These are phyloP conservation scores for Macadamia integrifolia DNA, from an alignment of 164 flowering plant species.

Conservation along the genomic window DNA sequence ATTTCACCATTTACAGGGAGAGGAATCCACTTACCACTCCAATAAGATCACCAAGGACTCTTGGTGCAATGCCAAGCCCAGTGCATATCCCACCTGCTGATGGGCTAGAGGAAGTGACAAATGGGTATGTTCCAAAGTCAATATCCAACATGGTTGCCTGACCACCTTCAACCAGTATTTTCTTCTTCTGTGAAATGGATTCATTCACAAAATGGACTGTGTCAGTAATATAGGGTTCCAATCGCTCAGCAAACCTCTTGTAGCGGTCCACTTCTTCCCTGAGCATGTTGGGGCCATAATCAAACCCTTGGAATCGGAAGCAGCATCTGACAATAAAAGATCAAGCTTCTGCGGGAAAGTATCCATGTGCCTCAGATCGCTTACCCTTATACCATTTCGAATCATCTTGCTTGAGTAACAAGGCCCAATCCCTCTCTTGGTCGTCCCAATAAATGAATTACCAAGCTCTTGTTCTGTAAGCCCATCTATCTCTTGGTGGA, in stretches of 20 bases:
- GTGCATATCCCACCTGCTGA: constrained; percentile 99
- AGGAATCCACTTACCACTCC: constrained; percentile 67
- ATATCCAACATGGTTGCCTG: constrained; percentile 98
- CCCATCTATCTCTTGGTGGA: constrained; percentile 86
- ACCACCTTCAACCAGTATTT: constrained; percentile 95
- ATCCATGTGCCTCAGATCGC: constrained; percentile 96
- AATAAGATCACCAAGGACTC: constrained; percentile 75
- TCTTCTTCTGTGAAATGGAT: constrained; percentile 63
- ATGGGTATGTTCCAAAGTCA: constrained; percentile 97
- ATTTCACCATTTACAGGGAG: background rate
- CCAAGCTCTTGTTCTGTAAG: constrained; percentile 89
- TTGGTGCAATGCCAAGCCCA: constrained; percentile 95
- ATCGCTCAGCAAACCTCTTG: constrained; percentile 77
- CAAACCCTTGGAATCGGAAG: constrained; percentile 69
- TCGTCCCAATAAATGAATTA: constrained; percentile 89
- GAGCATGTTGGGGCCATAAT: constrained; percentile 58
- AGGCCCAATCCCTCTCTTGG: constrained; percentile 95
- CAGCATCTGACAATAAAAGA: constrained; percentile 74
- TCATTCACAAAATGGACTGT: constrained; percentile 81
- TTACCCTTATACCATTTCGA: constrained; percentile 84
- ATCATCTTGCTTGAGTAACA: constrained; percentile 83
- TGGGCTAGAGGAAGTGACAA: constrained; percentile 94
- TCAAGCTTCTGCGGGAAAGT: constrained; percentile 88
- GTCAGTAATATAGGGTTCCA: constrained; percentile 87
- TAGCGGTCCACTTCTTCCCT: constrained; percentile 79